phyloP scores from a whole-genome alignment of 371 early-diverging fungal genomes.

The Chytridiales sp. region DNA sequence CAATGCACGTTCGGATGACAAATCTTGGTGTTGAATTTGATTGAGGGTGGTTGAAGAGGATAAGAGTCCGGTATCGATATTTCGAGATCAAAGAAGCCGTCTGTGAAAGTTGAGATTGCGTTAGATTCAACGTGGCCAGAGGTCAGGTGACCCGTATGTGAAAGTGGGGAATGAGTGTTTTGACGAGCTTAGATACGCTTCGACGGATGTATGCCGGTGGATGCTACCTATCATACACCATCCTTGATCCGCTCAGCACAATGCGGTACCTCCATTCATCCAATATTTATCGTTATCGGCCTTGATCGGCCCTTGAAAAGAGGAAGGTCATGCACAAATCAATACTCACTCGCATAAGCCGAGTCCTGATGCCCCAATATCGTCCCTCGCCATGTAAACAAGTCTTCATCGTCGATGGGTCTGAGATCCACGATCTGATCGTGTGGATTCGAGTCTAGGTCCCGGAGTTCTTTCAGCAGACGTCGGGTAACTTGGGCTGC shows the following conservation, averaged over 20 bases:
- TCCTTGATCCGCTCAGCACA: too few relatives aligned
- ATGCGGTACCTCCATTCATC: too few relatives aligned
- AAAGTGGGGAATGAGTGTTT: neutral
- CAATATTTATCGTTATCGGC: too few relatives aligned
- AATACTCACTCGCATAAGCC: constrained; percentile 71
- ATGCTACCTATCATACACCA: too few relatives aligned
- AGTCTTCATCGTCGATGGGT: constrained; percentile 72
- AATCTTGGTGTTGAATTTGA: constrained; percentile 45
- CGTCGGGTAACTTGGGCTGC: too few relatives aligned
- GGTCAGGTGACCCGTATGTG: neutral
- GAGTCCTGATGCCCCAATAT: constrained; percentile 79
- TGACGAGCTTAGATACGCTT: too few relatives aligned
- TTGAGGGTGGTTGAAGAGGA: constrained; percentile 62
- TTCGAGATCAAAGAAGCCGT: constrained; percentile 53
- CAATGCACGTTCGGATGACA: constrained; percentile 58
- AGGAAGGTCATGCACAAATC: constrained; percentile 32
- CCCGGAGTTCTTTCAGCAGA: constrained; percentile 52
- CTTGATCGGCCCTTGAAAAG: too few relatives aligned
- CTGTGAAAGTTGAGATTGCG: constrained; percentile 10
- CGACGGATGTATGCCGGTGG: too few relatives aligned
- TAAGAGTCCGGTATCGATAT: constrained; percentile 61
- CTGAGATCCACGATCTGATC: constrained; percentile 37
- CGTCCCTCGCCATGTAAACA: constrained; percentile 85
- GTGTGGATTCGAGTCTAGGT: constrained; percentile 14
- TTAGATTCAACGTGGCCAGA: neutral